Percentiles rank a stretch among this genome's conserved stretches.
Evolutionary conservation across 306 rosid genomes (phyloP).

Genomic region (Cicer yamashitae): DNA sequence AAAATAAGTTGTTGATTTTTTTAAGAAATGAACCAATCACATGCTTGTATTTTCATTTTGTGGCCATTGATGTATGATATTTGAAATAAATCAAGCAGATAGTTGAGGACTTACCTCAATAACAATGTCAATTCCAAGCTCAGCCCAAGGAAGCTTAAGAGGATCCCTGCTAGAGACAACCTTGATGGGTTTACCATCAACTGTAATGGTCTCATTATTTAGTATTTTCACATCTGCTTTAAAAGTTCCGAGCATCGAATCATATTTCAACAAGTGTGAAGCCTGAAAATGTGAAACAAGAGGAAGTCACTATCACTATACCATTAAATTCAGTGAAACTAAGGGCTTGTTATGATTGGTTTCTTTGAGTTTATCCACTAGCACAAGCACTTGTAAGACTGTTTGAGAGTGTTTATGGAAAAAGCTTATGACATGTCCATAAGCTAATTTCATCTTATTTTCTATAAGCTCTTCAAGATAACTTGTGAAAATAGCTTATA

Average conservation of each 20-base stretch:
- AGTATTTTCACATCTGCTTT: conserved; percentile 86
- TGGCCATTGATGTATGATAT: background rate
- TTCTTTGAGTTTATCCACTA: no score
- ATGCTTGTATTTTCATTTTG: conserved; percentile 1
- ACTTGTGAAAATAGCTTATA: no score
- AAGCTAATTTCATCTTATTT: no score
- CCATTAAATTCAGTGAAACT: conserved; percentile 19
- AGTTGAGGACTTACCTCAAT: conserved; percentile 70
- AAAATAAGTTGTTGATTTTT: background rate
- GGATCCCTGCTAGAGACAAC: conserved; percentile 95
- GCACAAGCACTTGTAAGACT: no score
- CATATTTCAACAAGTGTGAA: conserved; percentile 92
- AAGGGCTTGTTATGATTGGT: no score
- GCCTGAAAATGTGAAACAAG: conserved; percentile 48
- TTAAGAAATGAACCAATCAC: conserved; percentile 2
- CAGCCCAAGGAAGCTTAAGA: conserved; percentile 96
- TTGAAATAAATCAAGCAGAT: conserved; percentile 4
- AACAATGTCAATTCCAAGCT: conserved; percentile 95
- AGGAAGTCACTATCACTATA: conserved; percentile 11
- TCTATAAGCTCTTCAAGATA: no score
- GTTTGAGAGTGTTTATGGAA: no score
- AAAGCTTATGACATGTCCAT: no score
- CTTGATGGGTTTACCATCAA: conserved; percentile 92
- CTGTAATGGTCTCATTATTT: conserved; percentile 71
- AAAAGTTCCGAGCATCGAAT: conserved; percentile 91